Evolutionary conservation across 371 early-diverging fungal species (phyloP).

Genomic region (Mortierella sp.): DNA sequence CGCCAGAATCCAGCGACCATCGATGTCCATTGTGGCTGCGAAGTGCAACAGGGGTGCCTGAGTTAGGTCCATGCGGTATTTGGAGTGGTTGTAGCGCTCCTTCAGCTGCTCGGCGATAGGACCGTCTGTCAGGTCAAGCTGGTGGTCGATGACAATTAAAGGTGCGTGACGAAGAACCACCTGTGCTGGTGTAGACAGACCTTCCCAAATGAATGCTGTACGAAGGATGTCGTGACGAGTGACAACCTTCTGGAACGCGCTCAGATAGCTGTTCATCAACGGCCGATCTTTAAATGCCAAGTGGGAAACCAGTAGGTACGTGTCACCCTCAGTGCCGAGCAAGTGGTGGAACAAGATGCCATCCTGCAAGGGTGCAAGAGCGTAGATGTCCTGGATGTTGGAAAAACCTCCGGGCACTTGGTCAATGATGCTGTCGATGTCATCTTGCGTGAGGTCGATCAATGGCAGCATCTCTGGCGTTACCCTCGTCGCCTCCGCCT

Average conservation of each 20-base stretch:
- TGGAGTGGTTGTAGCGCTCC: not conserved
- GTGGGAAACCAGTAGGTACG: not conserved
- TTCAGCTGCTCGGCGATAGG: conserved; percentile 4
- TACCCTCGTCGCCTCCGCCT: not conserved
- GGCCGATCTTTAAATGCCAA: not conserved
- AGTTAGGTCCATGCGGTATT: conserved; percentile 1
- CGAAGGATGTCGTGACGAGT: conserved; percentile 5
- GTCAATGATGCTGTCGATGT: conserved; percentile 4
- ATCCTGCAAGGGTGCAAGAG: conserved; percentile 11
- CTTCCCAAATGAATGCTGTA: conserved; percentile 7
- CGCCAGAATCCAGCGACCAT: conserved; percentile 11
- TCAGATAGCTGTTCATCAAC: conserved; percentile 3
- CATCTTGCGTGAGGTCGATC: conserved; percentile 3
- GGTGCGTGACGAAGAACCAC: conserved; percentile 2
- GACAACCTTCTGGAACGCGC: conserved; percentile 7
- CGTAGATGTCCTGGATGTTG: conserved; percentile 19
- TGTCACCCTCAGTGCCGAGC: conserved; percentile 1
- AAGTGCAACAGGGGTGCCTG: conserved; percentile 6
- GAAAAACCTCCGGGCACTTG: not conserved
- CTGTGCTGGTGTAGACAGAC: conserved; percentile 11
- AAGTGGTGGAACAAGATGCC: conserved; percentile 15
- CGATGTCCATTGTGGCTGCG: not conserved
- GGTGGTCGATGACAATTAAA: not conserved
- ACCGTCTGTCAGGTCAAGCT: conserved; percentile 4
- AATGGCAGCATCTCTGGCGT: conserved; percentile 9